Percentiles rank a stretch among this genome's conserved stretches.
These are phyloP conservation scores for Fusarium luffae DNA, from an alignment of 2,329 filamentous ascomycete species.

Conservation along the genomic window DNA sequence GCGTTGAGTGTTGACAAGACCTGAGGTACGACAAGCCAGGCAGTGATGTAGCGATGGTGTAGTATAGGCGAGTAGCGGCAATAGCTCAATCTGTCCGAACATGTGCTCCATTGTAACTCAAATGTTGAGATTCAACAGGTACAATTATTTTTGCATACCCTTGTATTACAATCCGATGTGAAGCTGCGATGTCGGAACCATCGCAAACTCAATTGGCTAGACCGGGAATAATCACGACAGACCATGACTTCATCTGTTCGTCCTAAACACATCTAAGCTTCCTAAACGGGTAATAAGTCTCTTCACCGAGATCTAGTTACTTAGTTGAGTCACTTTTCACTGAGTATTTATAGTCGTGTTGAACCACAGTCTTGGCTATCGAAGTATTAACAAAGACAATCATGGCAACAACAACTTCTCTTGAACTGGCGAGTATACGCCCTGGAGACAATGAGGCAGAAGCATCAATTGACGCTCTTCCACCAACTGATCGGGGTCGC, in stretches of 20 bases:
- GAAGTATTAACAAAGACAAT: background rate
- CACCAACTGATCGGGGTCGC: conserved; percentile 47
- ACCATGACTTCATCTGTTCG: conserved; percentile 28
- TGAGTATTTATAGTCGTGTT: background rate
- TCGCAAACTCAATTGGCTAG: conserved; percentile 24
- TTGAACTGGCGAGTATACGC: conserved; percentile 28
- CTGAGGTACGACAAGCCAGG: background rate
- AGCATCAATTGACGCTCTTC: conserved; percentile 32
- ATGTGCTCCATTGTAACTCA: background rate
- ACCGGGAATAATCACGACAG: conserved; percentile 5
- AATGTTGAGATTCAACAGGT: background rate
- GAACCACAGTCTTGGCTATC: background rate
- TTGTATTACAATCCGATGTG: background rate
- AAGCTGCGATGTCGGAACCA: conserved; percentile 40
- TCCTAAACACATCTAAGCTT: conserved; percentile 9
- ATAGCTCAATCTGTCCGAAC: background rate
- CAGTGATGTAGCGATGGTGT: background rate
- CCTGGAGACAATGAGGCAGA: conserved; percentile 1
- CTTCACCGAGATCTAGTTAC: conserved; percentile 25
- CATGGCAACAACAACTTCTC: conserved; percentile 25
- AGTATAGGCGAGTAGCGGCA: background rate
- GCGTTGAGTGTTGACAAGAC: background rate
- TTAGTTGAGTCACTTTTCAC: conserved; percentile 2
- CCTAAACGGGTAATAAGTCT: conserved; percentile 18
- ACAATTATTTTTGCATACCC: background rate